These are phyloP conservation scores for Spergularia marina DNA, from an alignment of 148 eudicot species.

Conservation along the genomic window DNA sequence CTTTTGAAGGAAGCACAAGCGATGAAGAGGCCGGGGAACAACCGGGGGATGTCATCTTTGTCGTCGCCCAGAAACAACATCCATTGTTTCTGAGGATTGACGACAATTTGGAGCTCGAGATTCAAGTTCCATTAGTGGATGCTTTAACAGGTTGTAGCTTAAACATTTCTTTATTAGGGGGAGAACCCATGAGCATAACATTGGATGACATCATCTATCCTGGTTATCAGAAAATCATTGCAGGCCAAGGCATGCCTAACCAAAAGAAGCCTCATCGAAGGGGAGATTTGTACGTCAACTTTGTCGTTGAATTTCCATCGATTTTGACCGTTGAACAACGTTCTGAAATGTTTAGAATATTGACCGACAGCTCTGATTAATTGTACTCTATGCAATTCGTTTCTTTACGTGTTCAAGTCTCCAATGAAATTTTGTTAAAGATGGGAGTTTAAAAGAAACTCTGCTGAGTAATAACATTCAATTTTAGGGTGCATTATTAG, in stretches of 20 bases:
- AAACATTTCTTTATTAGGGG: conserved; percentile 41
- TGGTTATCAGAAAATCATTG: conserved; percentile 46
- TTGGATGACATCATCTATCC: conserved; percentile 47
- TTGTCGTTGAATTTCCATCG: conserved; percentile 46
- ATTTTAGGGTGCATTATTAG: too few relatives aligned
- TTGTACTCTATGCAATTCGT: not conserved
- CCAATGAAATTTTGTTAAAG: too few relatives aligned
- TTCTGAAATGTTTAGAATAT: conserved; percentile 34
- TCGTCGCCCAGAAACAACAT: conserved; percentile 48
- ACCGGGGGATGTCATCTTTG: conserved; percentile 42
- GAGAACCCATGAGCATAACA: conserved; percentile 30
- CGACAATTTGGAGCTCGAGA: conserved; percentile 45
- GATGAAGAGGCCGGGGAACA: conserved; percentile 32
- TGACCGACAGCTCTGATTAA: conserved; percentile 6
- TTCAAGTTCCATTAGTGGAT: conserved; percentile 44
- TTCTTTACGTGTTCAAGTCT: not conserved
- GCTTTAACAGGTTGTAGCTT: conserved; percentile 53
- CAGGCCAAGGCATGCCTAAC: conserved; percentile 64
- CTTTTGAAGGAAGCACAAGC: conserved; percentile 38
- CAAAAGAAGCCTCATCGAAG: conserved; percentile 36
- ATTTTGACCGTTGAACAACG: conserved; percentile 37
- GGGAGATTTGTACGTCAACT: conserved; percentile 50
- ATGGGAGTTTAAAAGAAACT: too few relatives aligned
- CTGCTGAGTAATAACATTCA: too few relatives aligned
- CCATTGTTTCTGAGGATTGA: conserved; percentile 38